A percentile compares a stretch with the other conserved stretches of the same genome.
Evolutionary conservation across 2,329 filamentous ascomycete genomes (phyloP).

Genomic region (Thelonectria blattea): DNA sequence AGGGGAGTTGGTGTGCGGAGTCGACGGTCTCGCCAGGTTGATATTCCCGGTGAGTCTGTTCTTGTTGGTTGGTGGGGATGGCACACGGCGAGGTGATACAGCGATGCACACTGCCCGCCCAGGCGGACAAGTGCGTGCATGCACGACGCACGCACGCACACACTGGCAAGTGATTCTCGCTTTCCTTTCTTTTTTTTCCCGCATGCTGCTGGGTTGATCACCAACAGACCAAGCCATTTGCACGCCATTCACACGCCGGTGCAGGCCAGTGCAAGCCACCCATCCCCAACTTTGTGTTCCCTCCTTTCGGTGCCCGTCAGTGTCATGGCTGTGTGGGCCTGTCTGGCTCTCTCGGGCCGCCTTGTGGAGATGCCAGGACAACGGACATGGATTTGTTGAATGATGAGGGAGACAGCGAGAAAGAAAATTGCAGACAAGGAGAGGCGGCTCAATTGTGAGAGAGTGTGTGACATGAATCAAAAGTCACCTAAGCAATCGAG

Average conservation of each 20-base stretch:
- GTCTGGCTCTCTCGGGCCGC: slow-evolving; percentile 21
- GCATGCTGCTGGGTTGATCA: not conserved
- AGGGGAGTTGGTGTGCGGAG: not conserved
- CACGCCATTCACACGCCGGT: not conserved
- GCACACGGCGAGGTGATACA: no score
- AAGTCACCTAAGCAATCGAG: no score
- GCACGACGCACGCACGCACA: no score
- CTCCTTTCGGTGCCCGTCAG: not conserved
- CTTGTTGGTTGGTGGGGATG: no score
- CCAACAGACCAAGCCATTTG: not conserved
- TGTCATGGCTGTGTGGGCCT: slow-evolving; percentile 18
- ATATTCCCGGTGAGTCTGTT: no score
- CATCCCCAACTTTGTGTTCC: not conserved
- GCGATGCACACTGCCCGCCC: no score
- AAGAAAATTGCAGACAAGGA: no score
- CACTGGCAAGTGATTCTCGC: no score
- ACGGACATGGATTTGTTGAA: slow-evolving; percentile 12
- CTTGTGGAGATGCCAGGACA: slow-evolving; percentile 20
- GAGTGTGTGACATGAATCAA: not conserved
- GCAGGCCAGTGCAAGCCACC: not conserved
- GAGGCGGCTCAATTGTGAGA: not conserved
- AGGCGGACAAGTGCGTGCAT: no score
- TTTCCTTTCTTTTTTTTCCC: not conserved
- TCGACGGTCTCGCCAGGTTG: no score
- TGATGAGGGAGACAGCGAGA: no score